Conservation (phyloP, 2,329 filamentous ascomycete genomes). For the Colletotrichum sp. region DNA sequence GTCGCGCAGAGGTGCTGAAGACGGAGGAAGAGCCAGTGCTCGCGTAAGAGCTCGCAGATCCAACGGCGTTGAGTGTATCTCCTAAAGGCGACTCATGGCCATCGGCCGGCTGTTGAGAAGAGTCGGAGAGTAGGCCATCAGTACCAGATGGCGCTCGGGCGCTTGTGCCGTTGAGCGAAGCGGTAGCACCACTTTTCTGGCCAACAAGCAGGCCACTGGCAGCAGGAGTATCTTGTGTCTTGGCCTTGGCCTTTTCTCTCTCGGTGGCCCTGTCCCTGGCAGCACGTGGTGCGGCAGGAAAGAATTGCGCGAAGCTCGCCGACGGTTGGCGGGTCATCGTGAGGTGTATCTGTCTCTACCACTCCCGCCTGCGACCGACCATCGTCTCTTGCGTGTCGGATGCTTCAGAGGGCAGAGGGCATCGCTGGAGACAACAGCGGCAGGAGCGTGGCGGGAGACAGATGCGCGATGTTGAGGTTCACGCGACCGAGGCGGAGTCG, state of each 20-base stretch:
- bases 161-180: conserved; percentile 19
- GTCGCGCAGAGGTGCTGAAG: conserved; percentile 60
- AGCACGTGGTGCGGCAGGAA: conserved; percentile 77
- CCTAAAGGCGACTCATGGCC: conserved; percentile 65
- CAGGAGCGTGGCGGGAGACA: conserved; percentile 11
- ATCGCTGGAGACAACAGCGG: conserved; percentile 2
- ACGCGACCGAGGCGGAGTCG: conserved; percentile 43
- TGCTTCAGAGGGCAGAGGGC: background rate
- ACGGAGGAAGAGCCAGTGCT: conserved; percentile 72
- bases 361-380: conserved; percentile 58
- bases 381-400: conserved; percentile 54
- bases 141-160: background rate
- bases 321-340: conserved; percentile 80
- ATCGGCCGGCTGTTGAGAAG: conserved; percentile 48
- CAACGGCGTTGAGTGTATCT: conserved; percentile 73
- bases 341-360: conserved; percentile 55
- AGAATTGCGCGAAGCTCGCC: conserved; percentile 87
- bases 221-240: conserved; percentile 38
- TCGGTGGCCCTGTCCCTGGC: conserved; percentile 64
- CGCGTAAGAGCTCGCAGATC: conserved; percentile 74
- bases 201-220: conserved; percentile 24
- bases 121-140: conserved; percentile 33
- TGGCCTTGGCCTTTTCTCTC: conserved; percentile 64
- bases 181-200: conserved; percentile 29
- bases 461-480: conserved; percentile 32